These are phyloP conservation scores for Boletus rufocinnamomeus DNA, from an alignment of 768 basidiomycete genomes.

Conservation along the genomic window DNA sequence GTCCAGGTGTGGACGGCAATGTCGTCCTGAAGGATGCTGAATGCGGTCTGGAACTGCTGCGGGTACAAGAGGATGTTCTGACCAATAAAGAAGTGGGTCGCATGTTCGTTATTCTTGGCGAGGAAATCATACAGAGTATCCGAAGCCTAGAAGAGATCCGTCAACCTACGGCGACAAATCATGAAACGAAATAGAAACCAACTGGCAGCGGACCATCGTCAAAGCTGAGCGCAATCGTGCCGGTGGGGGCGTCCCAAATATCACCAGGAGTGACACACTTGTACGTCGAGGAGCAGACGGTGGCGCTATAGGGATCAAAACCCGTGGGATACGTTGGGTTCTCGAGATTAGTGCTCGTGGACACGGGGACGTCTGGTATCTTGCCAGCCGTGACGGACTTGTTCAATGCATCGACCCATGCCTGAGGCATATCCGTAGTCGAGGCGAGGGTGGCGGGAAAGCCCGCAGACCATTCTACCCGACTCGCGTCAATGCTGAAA, in stretches of 20 bases:
- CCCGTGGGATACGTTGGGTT: conserved; percentile 42
- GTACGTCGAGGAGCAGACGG: conserved; percentile 78
- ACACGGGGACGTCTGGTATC: conserved; percentile 67
- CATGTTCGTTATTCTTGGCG: conserved; percentile 58
- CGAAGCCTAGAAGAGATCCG: conserved; percentile 37
- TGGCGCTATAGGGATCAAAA: conserved; percentile 43
- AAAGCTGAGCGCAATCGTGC: conserved; percentile 65
- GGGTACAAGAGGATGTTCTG: conserved; percentile 66
- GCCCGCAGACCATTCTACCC: conserved; percentile 59
- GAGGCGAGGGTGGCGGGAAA: conserved; percentile 62
- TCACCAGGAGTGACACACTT: conserved; percentile 64
- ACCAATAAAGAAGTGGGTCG: conserved; percentile 92
- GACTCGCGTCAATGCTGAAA: neutral
- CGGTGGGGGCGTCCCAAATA: conserved; percentile 75
- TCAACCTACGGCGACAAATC: conserved; percentile 5
- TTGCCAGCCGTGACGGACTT: conserved; percentile 65
- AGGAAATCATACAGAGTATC: conserved; percentile 65
- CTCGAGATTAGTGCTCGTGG: conserved; percentile 38
- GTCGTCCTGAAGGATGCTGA: conserved; percentile 40
- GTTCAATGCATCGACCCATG: conserved; percentile 73
- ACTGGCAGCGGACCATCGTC: conserved; percentile 78
- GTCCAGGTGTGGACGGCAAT: conserved; percentile 57
- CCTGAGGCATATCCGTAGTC: conserved; percentile 52
- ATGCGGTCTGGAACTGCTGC: conserved; percentile 54
- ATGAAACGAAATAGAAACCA: conserved; percentile 15